Evolutionary conservation across 2,329 filamentous ascomycete genomes (phyloP).

Genomic region (Stemphylium lycopersici): DNA sequence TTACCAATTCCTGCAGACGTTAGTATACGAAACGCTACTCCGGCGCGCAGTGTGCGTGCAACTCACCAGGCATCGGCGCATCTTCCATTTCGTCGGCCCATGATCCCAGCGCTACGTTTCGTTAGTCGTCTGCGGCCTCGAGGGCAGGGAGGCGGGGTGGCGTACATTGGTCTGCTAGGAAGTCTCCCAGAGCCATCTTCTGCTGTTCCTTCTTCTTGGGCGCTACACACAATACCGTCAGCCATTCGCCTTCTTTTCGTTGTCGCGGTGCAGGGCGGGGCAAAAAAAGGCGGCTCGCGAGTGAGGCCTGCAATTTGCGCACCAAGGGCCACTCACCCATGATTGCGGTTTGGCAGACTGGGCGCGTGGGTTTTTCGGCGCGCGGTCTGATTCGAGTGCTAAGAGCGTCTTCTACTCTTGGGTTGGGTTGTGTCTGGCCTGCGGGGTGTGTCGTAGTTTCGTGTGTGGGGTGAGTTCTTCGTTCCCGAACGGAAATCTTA

Average conservation of each 20-base stretch:
- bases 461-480: conserved; percentile 24
- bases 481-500: conserved; percentile 29
- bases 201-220: conserved; percentile 91
- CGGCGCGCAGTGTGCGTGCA: conserved; percentile 21
- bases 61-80: conserved; percentile 72
- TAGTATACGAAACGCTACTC: conserved; percentile 19
- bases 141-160: conserved; percentile 28
- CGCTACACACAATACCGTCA: conserved; percentile 64
- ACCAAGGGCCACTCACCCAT: conserved; percentile 56
- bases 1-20: conserved; percentile 42
- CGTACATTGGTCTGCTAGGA: conserved; percentile 90
- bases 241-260: conserved; percentile 35
- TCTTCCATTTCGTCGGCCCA: conserved; percentile 99
- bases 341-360: conserved; percentile 60
- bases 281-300: conserved; percentile 31
- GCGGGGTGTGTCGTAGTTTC: conserved; percentile 30
- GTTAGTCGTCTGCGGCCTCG: conserved; percentile 36
- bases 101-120: conserved; percentile 72
- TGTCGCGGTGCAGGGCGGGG: conserved; percentile 29
- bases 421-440: conserved; percentile 30
- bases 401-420: conserved; percentile 41
- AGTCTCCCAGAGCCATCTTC: conserved; percentile 98
- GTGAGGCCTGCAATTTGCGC: conserved; percentile 32
- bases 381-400: conserved; percentile 39
- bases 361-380: conserved; percentile 43